Percentiles rank a stretch among this genome's conserved stretches.
Evolutionary conservation across 2,329 filamentous ascomycete species (phyloP).

Genomic region (Claviceps digitariae): DNA sequence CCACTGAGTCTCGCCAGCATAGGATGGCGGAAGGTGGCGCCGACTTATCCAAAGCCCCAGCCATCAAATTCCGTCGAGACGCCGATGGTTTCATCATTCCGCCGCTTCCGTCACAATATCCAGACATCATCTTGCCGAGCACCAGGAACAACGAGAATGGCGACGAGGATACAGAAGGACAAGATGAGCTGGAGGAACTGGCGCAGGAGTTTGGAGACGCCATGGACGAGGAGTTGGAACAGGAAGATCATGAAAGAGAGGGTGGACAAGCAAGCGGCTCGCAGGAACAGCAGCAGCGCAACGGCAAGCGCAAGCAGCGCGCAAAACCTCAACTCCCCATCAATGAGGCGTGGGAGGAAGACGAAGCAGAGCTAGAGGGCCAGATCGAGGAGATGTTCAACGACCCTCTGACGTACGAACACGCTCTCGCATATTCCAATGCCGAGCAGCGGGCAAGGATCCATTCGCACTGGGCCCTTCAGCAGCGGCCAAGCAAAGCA

Average conservation of each 20-base stretch:
- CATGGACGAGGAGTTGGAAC: conserved; percentile 18
- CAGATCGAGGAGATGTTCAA: conserved; percentile 60
- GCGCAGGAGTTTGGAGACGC: conserved; percentile 31
- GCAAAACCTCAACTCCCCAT: conserved; percentile 37
- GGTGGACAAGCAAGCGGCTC: neutral
- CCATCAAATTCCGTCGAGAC: conserved; percentile 35
- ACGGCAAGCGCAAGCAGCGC: conserved; percentile 12
- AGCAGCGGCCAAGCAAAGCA: conserved; percentile 31
- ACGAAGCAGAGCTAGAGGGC: conserved; percentile 51
- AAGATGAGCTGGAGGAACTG: conserved; percentile 25
- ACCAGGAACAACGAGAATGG: conserved; percentile 4
- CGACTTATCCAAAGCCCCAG: conserved; percentile 21
- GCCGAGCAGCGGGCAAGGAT: conserved; percentile 42
- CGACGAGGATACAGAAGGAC: conserved; percentile 12
- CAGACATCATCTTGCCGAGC: conserved; percentile 15
- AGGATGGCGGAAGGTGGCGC: conserved; percentile 17
- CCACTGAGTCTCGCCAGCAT: conserved; percentile 1
- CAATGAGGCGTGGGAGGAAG: conserved; percentile 47
- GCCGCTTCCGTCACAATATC: conserved; percentile 27
- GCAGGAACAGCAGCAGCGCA: conserved; percentile 1
- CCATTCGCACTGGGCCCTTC: conserved; percentile 37
- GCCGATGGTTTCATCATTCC: conserved; percentile 59
- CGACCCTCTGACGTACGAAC: conserved; percentile 42
- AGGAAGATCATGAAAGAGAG: conserved; percentile 3
- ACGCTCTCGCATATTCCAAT: conserved; percentile 43